Evolutionary conservation across 768 basidiomycete species (phyloP).

Genomic region (Leccinellum rugosiceps): DNA sequence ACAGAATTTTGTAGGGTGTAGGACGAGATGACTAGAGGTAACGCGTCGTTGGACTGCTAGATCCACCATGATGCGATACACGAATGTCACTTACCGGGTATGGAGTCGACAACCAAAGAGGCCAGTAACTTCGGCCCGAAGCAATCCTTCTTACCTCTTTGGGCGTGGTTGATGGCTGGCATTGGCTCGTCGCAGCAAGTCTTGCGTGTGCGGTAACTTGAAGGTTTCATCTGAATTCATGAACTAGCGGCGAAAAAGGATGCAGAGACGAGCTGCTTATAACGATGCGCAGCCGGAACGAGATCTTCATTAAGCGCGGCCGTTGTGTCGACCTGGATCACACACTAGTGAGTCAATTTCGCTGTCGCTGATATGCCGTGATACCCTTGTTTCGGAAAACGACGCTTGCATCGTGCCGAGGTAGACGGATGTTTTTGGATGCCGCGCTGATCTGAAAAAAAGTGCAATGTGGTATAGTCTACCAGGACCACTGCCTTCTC

Average conservation of each 20-base stretch:
- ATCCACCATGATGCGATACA: background rate
- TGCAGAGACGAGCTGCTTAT: conserved; percentile 9
- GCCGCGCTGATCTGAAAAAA: no score
- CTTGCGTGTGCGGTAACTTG: conserved; percentile 21
- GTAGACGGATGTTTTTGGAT: no score
- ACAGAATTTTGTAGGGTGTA: conserved; percentile 74
- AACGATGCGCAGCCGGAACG: background rate
- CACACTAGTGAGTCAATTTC: no score
- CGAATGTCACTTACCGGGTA: conserved; percentile 43
- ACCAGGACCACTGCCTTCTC: no score
- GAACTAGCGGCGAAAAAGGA: conserved; percentile 6
- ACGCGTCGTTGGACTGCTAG: background rate
- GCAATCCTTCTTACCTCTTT: conserved; percentile 29
- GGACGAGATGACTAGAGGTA: conserved; percentile 53
- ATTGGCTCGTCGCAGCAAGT: conserved; percentile 6
- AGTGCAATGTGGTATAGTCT: no score
- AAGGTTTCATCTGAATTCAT: conserved; percentile 27
- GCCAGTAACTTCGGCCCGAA: conserved; percentile 36
- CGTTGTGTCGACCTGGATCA: no score
- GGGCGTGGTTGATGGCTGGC: conserved; percentile 1
- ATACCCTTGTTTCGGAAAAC: no score
- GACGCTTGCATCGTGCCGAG: no score
- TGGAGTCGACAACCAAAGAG: conserved; percentile 53
- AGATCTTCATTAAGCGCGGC: no score
- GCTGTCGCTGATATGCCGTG: no score